Percentiles rank a stretch among this genome's conserved stretches.
These are phyloP conservation scores for Citrus medica DNA, from an alignment of 345 rosid genomes.

Conservation along the genomic window DNA sequence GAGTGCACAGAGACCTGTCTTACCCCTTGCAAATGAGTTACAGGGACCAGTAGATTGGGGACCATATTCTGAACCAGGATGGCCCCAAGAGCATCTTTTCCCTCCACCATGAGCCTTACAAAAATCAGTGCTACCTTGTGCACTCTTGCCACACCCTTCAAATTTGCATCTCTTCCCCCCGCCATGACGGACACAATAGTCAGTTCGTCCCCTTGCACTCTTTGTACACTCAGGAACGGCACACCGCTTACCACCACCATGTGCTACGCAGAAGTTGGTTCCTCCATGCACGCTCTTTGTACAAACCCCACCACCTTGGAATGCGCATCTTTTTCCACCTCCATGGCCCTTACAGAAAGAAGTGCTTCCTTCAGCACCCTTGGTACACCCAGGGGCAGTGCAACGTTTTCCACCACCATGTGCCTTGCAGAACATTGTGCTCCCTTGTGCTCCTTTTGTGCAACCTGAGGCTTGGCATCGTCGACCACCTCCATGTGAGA, in stretches of 20 bases:
- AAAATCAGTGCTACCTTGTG: constrained; percentile 95
- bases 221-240: constrained; percentile 81
- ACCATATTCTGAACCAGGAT: constrained; percentile 68
- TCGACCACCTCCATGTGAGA: constrained; percentile 96
- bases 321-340: constrained; percentile 94
- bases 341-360: constrained; percentile 98
- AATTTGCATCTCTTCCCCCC: constrained; percentile 94
- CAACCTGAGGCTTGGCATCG: constrained; percentile 81
- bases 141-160: constrained; percentile 93
- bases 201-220: constrained; percentile 97
- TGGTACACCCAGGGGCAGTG: constrained; percentile 66
- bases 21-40: constrained; percentile 83
- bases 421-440: constrained; percentile 97
- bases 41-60: constrained; percentile 60
- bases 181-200: constrained; percentile 93
- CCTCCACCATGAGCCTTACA: constrained; percentile 99
- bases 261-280: constrained; percentile 95
- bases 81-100: constrained; percentile 93
- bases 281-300: constrained; percentile 99
- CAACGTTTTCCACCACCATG: constrained; percentile 99
- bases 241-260: constrained; percentile 98
- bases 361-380: constrained; percentile 99
- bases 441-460: constrained; percentile 96
- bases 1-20: constrained; percentile 82
- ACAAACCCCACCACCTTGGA: constrained; percentile 73